These are phyloP conservation scores for Thamnidium elegans DNA, from an alignment of 192 early-diverging fungal genomes.

Conservation along the genomic window DNA sequence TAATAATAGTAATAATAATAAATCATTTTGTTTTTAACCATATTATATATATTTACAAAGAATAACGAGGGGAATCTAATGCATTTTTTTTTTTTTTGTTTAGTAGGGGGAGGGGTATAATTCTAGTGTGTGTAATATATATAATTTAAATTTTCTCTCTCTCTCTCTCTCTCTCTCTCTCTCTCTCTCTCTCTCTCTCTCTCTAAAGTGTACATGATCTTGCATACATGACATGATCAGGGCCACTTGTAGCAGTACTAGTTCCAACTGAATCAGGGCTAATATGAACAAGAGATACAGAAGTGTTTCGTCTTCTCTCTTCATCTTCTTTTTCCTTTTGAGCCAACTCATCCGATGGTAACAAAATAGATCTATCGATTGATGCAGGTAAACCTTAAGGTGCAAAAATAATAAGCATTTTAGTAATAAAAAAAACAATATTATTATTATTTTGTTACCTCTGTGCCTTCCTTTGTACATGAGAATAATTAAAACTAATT, in stretches of 20 bases:
- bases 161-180: neutral
- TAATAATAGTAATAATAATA: too few species aligned
- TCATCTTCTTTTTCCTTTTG: slow-evolving; percentile 26
- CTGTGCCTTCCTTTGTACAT: slow-evolving; percentile 39
- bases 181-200: neutral
- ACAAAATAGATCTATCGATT: slow-evolving; percentile 35
- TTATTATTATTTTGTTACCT: too few species aligned
- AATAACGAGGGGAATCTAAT: too few species aligned
- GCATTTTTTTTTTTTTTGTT: too few species aligned
- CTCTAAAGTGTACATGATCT: neutral
- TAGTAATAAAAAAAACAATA: too few species aligned
- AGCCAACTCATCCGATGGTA: slow-evolving; percentile 33
- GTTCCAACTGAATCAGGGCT: neutral
- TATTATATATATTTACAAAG: too few species aligned
- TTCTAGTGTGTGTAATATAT: too few species aligned
- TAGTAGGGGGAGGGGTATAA: too few species aligned
- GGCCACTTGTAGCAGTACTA: neutral
- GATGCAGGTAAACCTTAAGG: slow-evolving; percentile 30
- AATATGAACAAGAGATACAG: neutral
- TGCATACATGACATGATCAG: neutral
- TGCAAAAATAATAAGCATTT: neutral
- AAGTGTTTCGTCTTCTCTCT: slow-evolving; percentile 2
- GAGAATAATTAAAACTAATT: slow-evolving; percentile 26
- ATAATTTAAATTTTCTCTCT: neutral
- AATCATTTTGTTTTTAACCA: too few species aligned